Evolutionary conservation across 306 rosid genomes (phyloP).

Genomic region (Sophora flavescens): DNA sequence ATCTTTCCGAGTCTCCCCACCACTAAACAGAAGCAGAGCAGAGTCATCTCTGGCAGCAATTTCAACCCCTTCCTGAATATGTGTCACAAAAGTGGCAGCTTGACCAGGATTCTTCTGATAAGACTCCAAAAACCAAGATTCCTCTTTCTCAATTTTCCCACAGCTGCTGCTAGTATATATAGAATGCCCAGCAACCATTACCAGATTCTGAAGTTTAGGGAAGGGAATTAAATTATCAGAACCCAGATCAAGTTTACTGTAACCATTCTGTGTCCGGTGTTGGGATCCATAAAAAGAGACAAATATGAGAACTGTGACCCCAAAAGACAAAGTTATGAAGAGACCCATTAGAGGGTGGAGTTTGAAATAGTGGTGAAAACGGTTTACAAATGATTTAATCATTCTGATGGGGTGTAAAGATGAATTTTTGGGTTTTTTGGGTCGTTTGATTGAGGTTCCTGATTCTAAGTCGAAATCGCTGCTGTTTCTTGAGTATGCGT

Average conservation of each 20-base stretch:
- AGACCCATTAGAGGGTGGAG: constrained; percentile 66
- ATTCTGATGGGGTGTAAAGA: constrained; percentile 57
- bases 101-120: constrained; percentile 95
- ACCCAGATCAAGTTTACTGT: constrained; percentile 44
- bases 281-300: constrained; percentile 62
- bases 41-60: constrained; percentile 63
- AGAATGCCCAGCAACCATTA: constrained; percentile 98
- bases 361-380: constrained; percentile 64
- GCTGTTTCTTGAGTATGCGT: constrained; percentile 56
- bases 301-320: constrained; percentile 58
- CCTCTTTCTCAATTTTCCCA: constrained; percentile 84
- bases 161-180: constrained; percentile 81
- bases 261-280: constrained; percentile 37
- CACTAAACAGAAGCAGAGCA: constrained; percentile 87
- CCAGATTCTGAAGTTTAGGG: constrained; percentile 71
- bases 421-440: constrained; percentile 62
- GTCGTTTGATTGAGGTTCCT: constrained; percentile 54
- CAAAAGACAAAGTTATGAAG: constrained; percentile 59
- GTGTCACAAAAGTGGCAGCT: constrained; percentile 82
- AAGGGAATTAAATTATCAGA: constrained; percentile 59
- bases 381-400: constrained; percentile 69
- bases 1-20: constrained; percentile 90
- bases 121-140: constrained; percentile 91
- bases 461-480: constrained; percentile 83
- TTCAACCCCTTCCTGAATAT: constrained; percentile 71